Base-by-base conservation (phyloP, 2,329 filamentous ascomycete species). In the Leptoxyphium fumago region DNA sequence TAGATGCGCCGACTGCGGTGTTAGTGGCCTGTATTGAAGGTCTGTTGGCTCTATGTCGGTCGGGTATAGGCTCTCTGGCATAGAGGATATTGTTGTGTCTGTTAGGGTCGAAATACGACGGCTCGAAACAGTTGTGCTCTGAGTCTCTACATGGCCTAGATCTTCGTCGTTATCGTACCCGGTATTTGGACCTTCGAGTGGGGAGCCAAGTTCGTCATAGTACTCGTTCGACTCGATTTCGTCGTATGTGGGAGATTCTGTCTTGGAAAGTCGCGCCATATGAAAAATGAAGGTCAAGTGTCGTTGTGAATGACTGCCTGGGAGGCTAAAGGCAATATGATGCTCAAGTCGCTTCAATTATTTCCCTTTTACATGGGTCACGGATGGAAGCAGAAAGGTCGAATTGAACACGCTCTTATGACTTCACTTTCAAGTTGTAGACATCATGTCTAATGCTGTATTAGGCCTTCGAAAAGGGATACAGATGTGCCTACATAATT, bases 1-100 rank as follows among this genome's bases (percentile, higher is more conserved):
- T 80, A 72, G 58, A 86, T 17, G 72, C 66, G n/a, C 73, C 74
- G 2, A 73, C 68, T 21, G 55, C 53, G 21, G 59, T 54, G 46
- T 34, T 14, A 14, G 11, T 5, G 48, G 48, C 43, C 47, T 46
- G 2, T 44, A 30, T 10, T 45, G 43, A n/a, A 18, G 6, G 17
- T 14, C 14, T 10, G 11, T 6, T 3, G 21, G 43, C 9, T 57
- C 50, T 40, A 51, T 42, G 17, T 60, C 57, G 15, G 52, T 53
- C 26, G 57, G 49, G 44, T 50, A 54, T 36, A 40, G 48, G 10
- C 55, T 59, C n/a, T 59, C 56, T 4, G 58, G 54, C 9, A 61
- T 43, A 1, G 58, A 59, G 4, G 59, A 61, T 15, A 61, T 50
- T 10, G 58, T 57, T 10, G 56, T 52, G 7, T 48, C 46, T 5